A percentile compares a stretch with the other conserved stretches of the same genome.
Evolutionary conservation across 768 basidiomycete genomes (phyloP).

Genomic region (Sarcomyxa edulis): DNA sequence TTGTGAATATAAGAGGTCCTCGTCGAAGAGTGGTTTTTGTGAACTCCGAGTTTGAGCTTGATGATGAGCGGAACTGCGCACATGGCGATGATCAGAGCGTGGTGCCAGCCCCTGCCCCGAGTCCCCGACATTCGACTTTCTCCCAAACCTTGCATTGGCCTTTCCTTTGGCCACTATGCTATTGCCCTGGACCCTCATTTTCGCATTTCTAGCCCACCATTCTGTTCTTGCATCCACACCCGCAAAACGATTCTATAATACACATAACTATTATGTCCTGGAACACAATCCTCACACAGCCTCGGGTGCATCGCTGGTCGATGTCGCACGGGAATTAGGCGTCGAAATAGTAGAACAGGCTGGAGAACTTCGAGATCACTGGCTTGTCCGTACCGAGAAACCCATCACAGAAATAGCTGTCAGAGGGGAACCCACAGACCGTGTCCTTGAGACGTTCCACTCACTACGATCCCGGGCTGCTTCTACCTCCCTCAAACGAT

Average conservation of each 20-base stretch:
- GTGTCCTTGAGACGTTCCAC: conserved; percentile 45
- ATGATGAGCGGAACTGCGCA: too few species aligned
- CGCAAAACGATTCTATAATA: conserved; percentile 49
- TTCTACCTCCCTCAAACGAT: conserved; percentile 27
- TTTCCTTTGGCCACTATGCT: conserved; percentile 17
- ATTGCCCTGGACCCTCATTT: conserved; percentile 23
- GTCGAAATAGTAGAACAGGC: conserved; percentile 86
- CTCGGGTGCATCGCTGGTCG: conserved; percentile 46
- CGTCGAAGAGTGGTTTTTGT: too few species aligned
- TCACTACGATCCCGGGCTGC: conserved; percentile 32
- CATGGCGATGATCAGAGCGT: too few species aligned
- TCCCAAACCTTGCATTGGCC: background rate
- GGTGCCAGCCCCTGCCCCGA: too few species aligned
- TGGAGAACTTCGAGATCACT: conserved; percentile 77
- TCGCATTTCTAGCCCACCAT: conserved; percentile 24
- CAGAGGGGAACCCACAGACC: conserved; percentile 35
- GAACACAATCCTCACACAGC: conserved; percentile 48
- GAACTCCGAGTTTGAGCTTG: too few species aligned
- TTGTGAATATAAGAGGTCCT: too few species aligned
- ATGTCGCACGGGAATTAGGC: conserved; percentile 55
- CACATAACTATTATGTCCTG: conserved; percentile 80
- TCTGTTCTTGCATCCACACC: conserved; percentile 29
- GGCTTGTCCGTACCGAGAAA: conserved; percentile 69
- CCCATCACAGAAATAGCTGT: conserved; percentile 17
- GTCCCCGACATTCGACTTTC: background rate